Evolutionary conservation across 306 rosid genomes (phyloP), one percentile per base, ranked within the genome.

Genomic region (Prunus mira): DNA sequence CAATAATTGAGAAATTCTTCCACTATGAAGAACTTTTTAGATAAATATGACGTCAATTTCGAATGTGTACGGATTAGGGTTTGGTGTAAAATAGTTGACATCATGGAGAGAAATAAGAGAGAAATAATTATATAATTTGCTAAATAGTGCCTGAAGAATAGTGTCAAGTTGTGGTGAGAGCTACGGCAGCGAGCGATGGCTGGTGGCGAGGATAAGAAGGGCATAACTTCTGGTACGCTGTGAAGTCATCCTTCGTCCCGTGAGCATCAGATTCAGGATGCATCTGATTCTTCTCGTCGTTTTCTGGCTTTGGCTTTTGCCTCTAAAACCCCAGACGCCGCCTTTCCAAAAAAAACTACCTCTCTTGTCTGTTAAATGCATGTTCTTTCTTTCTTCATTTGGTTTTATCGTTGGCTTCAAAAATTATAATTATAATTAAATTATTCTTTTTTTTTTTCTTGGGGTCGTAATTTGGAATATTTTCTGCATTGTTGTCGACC

Each of bases 201-300:
- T 15, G 15, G 9, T 34, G 47, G 14, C 54, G 30, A 10, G 75
- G 82, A 76, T 62, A 51, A 62, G 43, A 61, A 9, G 77, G 71
- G 66, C 72, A 77, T 76, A 70, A 34, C 62, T 25, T 65, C 60
- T 47, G 13, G 71, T 38, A 75, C 20, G 8, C n/a, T 3, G 2
- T 78, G 74, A 80, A 76, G 83, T 82, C 74, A 79, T 58, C 73
- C 28, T 13, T 58, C 3, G 20, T 45, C 61, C 61, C 60, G 68
- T 1, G 78, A 74, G 88, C 78, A 77, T 82, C 84, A 12, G 83
- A 83, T 81, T 79, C 65, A 32, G 3, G 76, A 79, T 74, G 84
- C 70, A 76, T 78, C 84, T 70, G 77, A 72, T 83, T 74, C 84
- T 4, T 24, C 73, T 15, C 69, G 79, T 86, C 84, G 74, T 77